Conservation (phyloP, 1,284 basidiomycete genomes). For the Anthracocystis setariae region DNA sequence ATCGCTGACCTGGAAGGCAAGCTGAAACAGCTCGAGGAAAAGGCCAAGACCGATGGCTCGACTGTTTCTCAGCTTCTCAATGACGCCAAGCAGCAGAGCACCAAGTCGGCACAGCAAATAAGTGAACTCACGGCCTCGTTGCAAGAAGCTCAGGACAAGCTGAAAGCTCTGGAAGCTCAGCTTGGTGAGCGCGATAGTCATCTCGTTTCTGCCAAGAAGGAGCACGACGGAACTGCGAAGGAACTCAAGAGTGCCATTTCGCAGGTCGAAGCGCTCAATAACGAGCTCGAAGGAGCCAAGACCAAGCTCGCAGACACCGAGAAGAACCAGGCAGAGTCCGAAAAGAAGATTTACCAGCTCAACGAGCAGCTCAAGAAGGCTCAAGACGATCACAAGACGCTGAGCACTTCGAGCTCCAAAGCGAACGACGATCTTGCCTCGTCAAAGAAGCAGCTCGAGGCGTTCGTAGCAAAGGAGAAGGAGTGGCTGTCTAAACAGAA, state of each 20-base stretch:
- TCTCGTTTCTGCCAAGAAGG: conserved; percentile 10
- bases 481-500: conserved; percentile 30
- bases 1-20: conserved; percentile 28
- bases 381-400: conserved; percentile 24
- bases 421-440: conserved; percentile 23
- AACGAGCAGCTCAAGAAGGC: conserved; percentile 19
- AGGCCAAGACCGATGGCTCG: conserved; percentile 11
- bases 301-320: conserved; percentile 8
- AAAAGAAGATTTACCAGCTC: conserved; percentile 22
- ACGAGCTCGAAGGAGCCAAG: conserved; percentile 22
- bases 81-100: conserved; percentile 19
- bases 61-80: conserved; percentile 16
- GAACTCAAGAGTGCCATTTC: conserved; percentile 14
- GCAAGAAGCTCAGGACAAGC: conserved; percentile 13
- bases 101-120: conserved; percentile 20
- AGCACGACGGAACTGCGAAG: conserved; percentile 12
- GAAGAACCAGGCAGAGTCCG: conserved; percentile 14
- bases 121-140: conserved; percentile 19
- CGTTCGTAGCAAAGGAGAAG: conserved; percentile 20
- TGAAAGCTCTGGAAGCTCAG: conserved; percentile 17
- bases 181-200: conserved; percentile 19
- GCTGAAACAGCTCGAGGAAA: conserved; percentile 27
- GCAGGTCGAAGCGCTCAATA: conserved; percentile 8
- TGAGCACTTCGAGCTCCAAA: conserved; percentile 15
- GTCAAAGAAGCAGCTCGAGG: conserved; percentile 22